Conservation (phyloP, 1,284 basidiomycete genomes). For the Megacollybia platyphylla region DNA sequence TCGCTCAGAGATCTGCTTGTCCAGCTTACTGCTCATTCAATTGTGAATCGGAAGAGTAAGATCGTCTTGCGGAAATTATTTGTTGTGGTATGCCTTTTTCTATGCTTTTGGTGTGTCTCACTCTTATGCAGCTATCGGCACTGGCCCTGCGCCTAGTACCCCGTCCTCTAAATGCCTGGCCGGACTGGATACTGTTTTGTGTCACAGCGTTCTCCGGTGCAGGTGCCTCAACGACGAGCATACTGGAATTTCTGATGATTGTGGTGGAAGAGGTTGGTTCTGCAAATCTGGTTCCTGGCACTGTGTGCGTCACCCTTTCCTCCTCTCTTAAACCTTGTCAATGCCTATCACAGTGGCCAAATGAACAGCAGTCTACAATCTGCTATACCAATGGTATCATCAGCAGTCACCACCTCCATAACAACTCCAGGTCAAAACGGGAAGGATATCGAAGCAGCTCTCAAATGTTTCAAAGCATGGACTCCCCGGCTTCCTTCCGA, state of each 20-base stretch:
- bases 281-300: conserved; percentile 56
- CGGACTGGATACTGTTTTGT: conserved; percentile 56
- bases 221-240: conserved; percentile 38
- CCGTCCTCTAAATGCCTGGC: conserved; percentile 44
- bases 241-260: conserved; percentile 76
- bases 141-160: conserved; percentile 64
- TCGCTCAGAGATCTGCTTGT: conserved; percentile 50
- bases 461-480: conserved; percentile 77
- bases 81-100: conserved; percentile 52
- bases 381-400: conserved; percentile 57
- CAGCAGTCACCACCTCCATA: conserved; percentile 47
- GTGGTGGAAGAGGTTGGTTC: conserved; percentile 69
- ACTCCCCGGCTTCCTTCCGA: conserved; percentile 54
- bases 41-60: conserved; percentile 38
- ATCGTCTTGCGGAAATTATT: conserved; percentile 79
- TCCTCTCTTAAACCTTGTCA: too few species aligned
- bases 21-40: conserved; percentile 47
- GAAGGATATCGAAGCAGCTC: conserved; percentile 51
- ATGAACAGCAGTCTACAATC: conserved; percentile 52
- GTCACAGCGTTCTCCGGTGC: conserved; percentile 44
- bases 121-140: conserved; percentile 43
- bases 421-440: conserved; percentile 15
- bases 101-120: conserved; percentile 6
- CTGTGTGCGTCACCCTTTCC: conserved; percentile 8
- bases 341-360: conserved; percentile 28